Evolutionary conservation across 2,329 filamentous ascomycete genomes (phyloP).

Genomic region (Pseudocercospora pini-densiflorae): DNA sequence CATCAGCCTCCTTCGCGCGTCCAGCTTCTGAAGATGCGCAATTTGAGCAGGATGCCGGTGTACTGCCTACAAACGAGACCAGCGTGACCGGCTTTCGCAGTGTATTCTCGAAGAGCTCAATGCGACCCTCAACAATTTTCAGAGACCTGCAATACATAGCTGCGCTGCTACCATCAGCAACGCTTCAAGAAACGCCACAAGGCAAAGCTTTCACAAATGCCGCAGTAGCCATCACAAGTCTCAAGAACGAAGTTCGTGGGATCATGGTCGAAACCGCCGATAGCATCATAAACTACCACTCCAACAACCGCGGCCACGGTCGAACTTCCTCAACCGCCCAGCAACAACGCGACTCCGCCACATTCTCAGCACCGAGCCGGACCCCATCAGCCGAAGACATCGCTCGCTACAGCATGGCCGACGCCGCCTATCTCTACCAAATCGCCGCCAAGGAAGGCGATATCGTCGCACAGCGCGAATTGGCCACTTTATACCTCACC

Average conservation of each 20-base stretch:
- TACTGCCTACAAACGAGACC: constrained; percentile 16
- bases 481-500: constrained; percentile 91
- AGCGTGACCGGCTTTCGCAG: constrained; percentile 34
- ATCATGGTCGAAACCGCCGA: constrained; percentile 81
- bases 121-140: constrained; percentile 54
- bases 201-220: constrained; percentile 89
- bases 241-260: constrained; percentile 85
- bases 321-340: constrained; percentile 39
- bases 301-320: constrained; percentile 60
- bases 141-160: constrained; percentile 61
- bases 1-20: constrained; percentile 22
- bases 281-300: constrained; percentile 70
- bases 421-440: constrained; percentile 87
- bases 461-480: constrained; percentile 85
- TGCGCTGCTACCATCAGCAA: constrained; percentile 62
- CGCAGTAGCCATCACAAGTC: constrained; percentile 80
- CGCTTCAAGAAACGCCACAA: constrained; percentile 59
- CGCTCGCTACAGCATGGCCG: constrained; percentile 71
- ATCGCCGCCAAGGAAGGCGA: constrained; percentile 94
- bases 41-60: background rate
- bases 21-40: background rate
- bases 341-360: constrained; percentile 39
- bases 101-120: constrained; percentile 50
- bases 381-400: constrained; percentile 42
- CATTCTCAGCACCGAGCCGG: constrained; percentile 35